Base-by-base conservation (phyloP, 148 eudicot species). In the Vaccinium myrtillus region DNA sequence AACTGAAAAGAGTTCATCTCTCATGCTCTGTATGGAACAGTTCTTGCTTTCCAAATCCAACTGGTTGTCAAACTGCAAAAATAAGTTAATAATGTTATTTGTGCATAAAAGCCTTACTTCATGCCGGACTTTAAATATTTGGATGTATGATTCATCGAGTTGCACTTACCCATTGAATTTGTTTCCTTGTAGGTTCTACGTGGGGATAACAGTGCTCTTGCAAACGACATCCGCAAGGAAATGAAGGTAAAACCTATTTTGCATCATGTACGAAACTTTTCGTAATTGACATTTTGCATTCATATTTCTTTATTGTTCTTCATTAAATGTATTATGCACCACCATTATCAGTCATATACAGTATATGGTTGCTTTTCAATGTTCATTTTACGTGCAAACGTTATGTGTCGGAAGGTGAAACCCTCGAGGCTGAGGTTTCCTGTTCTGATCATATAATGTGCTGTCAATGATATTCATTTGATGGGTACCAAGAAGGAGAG, bases 191-290 rank as follows among this genome's bases (percentile, higher is more conserved):
- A 95, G 98, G 98, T 95, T 87, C 89, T 95, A 85, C 92, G 95
- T 78, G 98, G 98, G n/a, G 98, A 95, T 90, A 95, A 95, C 87
- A 95, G 95, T 87, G 83, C 92, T 82, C 91, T 95, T 87, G 98
- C 98, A 59, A 95, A 92, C 83, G 98, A 95, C 86, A 94, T 95
- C 84, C 97, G 98, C 76, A 95, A 93, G 87, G 98, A 95, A 88
- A 95, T 95, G 90, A 94, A 93, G 96, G 98, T 94, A 86, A 63
- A 27, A 8, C 21, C 21, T 46, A 36, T 36, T 36, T 36, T 36
- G 39, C 39, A 36, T 36, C 39, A 36, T 36, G 39, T 2, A 36
- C 1, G 39, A 36, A 21, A 46, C 51, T 19, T 74, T 39, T 39
- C 3, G n/a, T 49, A 21, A 10, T 76, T 32, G 18, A 9, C 18